Evolutionary conservation across 768 basidiomycete genomes (phyloP), one percentile per base, ranked within the genome.

Genomic region (Tulasnella sp.): DNA sequence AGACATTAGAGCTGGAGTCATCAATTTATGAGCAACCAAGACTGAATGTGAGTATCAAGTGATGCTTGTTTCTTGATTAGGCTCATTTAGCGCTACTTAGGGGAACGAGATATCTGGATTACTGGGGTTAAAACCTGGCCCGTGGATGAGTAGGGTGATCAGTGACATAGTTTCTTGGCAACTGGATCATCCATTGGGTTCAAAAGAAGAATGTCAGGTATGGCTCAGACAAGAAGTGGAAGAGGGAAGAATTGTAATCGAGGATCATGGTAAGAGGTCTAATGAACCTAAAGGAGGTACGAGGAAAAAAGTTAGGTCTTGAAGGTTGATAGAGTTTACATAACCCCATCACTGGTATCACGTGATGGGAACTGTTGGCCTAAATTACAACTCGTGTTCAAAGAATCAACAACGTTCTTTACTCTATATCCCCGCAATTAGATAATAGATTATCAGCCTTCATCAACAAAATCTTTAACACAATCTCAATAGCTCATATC

Each of bases 111-210:
- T 90, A 29, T 66, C 74, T 2, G 54, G 64, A 19, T 62, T 76
- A 7, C 68, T 92, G 4, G 69, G 70, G 15, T 61, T 65, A 2
- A 76, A 71, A 55, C 73, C 79, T 1, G 90, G 90, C 1, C 73
- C 77, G 1, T 81, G 88, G 77, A 77, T 80, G 4, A 74, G 75
- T 28, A 65, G 72, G 25, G 72, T 80, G 5, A 68, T 88, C 16
- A 67, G 71, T n/a, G 73, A 71, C 41, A 72, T 96, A 22, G 60
- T 88, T 16, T 75, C 80, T 54, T 98, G 91, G 92, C 89, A 91
- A 59, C 71, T 98, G 5, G 79, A 76, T 31, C 67, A 90, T 62
- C 87, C 91, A 0, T 59, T 70, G 2, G 74, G 71, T 1, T 74
- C 76, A 3, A 76, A 77, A 59, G 80, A 77, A 4, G 75, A 78